phyloP scores from a whole-genome alignment of 441 rosid genomes.

The Raphanus hybrid region DNA sequence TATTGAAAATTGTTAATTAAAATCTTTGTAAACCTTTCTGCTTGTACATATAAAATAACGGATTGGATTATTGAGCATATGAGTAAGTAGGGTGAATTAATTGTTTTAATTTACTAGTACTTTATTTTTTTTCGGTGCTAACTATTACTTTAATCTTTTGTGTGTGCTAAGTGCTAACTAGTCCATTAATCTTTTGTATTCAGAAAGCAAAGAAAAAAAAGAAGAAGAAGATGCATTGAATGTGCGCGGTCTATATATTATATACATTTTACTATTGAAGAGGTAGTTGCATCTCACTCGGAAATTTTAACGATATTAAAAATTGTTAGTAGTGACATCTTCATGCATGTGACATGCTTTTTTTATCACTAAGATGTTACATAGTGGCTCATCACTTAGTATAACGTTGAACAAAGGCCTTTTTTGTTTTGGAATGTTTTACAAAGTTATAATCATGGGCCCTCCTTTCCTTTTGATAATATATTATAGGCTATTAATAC shows the following conservation, averaged over 20 bases:
- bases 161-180: not conserved
- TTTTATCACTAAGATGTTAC: slow-evolving; percentile 1
- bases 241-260: too few species aligned
- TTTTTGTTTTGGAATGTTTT: not conserved
- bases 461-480: not conserved
- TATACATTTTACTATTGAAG: too few species aligned
- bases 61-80: slow-evolving; percentile 25
- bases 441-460: too few species aligned
- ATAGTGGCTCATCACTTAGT: slow-evolving; percentile 29
- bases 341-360: slow-evolving; percentile 20
- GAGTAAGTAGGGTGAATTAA: slow-evolving; percentile 36
- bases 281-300: slow-evolving; percentile 28
- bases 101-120: slow-evolving; percentile 10
- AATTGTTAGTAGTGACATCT: not conserved
- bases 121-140: slow-evolving; percentile 1
- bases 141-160: too few species aligned
- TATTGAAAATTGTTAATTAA: slow-evolving; percentile 27
- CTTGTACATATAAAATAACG: not conserved
- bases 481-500: not conserved
- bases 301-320: slow-evolving; percentile 13
- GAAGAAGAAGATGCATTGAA: too few species aligned
- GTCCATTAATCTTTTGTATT: not conserved
- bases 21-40: slow-evolving; percentile 7
- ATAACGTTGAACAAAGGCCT: not conserved
- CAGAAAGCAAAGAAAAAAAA: too few species aligned